phyloP scores from a whole-genome alignment of 495 filamentous ascomycete species.

The Sporormia fimetaria region DNA sequence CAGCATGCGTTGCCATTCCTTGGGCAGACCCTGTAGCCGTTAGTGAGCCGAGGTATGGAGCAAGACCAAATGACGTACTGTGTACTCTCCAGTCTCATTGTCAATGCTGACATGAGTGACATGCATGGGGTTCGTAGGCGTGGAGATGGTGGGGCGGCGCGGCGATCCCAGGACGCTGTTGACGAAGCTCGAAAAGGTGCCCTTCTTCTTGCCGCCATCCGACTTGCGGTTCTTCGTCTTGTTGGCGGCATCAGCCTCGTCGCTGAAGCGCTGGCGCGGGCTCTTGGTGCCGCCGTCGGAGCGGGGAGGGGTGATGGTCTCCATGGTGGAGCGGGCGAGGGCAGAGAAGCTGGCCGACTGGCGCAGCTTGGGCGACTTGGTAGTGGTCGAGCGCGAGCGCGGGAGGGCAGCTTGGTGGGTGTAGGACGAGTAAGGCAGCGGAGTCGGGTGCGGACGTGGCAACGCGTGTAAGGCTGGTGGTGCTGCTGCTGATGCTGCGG shows the following conservation, averaged over 20 bases:
- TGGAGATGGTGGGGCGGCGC: slow-evolving; percentile 82
- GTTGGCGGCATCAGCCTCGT: slow-evolving; percentile 53
- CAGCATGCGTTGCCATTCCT: slow-evolving; percentile 93
- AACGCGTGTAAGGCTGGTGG: slow-evolving; percentile 3
- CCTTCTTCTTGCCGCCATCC: slow-evolving; percentile 66
- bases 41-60: slow-evolving; percentile 1
- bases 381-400: no score
- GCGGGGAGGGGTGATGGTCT: slow-evolving; percentile 38
- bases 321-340: slow-evolving; percentile 47
- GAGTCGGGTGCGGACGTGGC: slow-evolving; percentile 8
- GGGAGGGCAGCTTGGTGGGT: no score
- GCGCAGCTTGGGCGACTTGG: slow-evolving; percentile 45
- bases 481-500: no score
- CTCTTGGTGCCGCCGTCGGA: slow-evolving; percentile 39
- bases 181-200: slow-evolving; percentile 89
- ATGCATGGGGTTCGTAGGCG: slow-evolving; percentile 93
- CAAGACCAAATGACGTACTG: slow-evolving; percentile 46
- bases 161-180: slow-evolving; percentile 85
- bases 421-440: slow-evolving; percentile 15
- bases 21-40: slow-evolving; percentile 64
- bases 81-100: slow-evolving; percentile 93
- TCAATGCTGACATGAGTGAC: slow-evolving; percentile 97
- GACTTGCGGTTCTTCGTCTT: slow-evolving; percentile 30
- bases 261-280: slow-evolving; percentile 66
- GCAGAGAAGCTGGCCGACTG: slow-evolving; percentile 74